These are phyloP conservation scores for Leccinum longicurvipes DNA, from an alignment of 768 basidiomycete genomes.

Conservation along the genomic window DNA sequence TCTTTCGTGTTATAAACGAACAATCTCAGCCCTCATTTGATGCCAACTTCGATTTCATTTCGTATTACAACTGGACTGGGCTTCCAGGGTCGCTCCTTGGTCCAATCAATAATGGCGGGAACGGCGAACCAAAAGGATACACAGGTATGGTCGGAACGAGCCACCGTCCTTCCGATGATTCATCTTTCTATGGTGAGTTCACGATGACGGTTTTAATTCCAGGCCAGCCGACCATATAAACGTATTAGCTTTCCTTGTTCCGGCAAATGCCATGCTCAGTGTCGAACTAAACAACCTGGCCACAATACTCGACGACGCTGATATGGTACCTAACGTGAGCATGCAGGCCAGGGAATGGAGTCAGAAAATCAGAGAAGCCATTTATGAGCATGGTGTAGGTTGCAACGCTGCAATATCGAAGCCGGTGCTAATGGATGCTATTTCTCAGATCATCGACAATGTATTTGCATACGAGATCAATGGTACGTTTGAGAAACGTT, in stretches of 20 bases:
- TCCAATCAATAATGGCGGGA: conserved; percentile 62
- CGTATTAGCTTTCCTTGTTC: conserved; percentile 66
- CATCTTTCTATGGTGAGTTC: conserved; percentile 58
- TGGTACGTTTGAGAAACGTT: conserved; percentile 35
- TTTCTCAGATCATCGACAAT: conserved; percentile 52
- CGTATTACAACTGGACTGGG: conserved; percentile 83
- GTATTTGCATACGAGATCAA: conserved; percentile 79
- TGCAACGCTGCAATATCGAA: background rate
- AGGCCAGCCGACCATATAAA: background rate
- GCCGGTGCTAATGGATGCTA: background rate
- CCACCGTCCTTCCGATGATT: conserved; percentile 74
- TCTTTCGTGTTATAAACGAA: conserved; percentile 74
- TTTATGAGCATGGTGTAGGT: conserved; percentile 60
- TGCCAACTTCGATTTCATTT: conserved; percentile 66
- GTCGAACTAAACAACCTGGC: conserved; percentile 66
- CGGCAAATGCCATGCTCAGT: conserved; percentile 81
- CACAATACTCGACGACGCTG: conserved; percentile 50
- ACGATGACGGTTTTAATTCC: background rate
- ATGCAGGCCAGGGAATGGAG: conserved; percentile 56
- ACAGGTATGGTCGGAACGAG: conserved; percentile 75
- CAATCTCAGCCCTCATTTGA: conserved; percentile 74
- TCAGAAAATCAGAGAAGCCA: conserved; percentile 51
- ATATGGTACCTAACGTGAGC: conserved; percentile 49
- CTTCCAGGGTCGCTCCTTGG: conserved; percentile 57
- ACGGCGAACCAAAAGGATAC: conserved; percentile 72